Evolutionary conservation across 257 asterid species (phyloP), one percentile per base, ranked within the genome.

Genomic region (Ilex asprella): DNA sequence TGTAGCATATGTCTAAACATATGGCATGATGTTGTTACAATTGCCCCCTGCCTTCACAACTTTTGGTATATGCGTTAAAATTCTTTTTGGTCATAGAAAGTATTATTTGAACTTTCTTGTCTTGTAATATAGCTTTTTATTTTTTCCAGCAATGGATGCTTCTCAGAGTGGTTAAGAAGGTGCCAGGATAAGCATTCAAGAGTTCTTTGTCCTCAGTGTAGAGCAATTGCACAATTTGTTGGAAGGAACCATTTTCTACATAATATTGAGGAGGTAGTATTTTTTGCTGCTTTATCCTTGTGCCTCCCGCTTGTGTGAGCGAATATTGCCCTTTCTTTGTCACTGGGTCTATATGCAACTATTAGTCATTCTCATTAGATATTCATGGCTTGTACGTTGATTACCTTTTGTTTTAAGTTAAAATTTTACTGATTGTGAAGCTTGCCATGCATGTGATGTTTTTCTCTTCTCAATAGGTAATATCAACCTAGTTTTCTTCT

Each of bases 21-120:
- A 73, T 93, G 99, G 99, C 99, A 93, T 78, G 95, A 89, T 41
- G 99, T 89, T 21, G 99, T 93, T 72, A 89, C 99, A 1, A 87
- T 81, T 56, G 97, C 96, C 5, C 99, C 99, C 12, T 93, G 99
- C 83, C 95, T 89, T 65, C 99, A 93, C 84, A 93, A 85, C 81
- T 93, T 89, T 71, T 93, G 99, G 99, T 86, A 56, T 31, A 73
- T 70, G 51, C 41, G 43, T 61, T 43, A 29, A 35, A 65, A 56
- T 56, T 80, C 66, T 65, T 55, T 44, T 44, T 64, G 39, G 12
- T 58, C 53, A 67, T 59, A 10, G 55, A 31, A 12, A 30, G 61
- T 31, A 7, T 68, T 31, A 12, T 58, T 35, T 52, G 12, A 57
- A n/a, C 29, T 12, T 67, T 16, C 30, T 63, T 7, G 10, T 21